A percentile compares a stretch with the other conserved stretches of the same genome.
Evolutionary conservation across 208 protist genomes (phyloP).

Genomic region (Trypanosoma lewisi): DNA sequence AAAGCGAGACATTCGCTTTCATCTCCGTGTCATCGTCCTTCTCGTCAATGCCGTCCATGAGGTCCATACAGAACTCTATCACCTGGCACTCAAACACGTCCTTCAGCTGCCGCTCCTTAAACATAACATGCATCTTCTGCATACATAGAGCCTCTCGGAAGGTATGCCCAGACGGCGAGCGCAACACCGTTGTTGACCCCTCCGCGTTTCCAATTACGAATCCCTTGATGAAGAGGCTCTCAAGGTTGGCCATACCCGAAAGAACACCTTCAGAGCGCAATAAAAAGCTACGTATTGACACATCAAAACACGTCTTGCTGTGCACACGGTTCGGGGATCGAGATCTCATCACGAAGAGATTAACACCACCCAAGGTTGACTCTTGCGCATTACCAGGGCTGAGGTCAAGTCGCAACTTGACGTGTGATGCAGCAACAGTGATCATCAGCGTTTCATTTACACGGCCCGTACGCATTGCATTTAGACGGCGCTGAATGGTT

Average conservation of each 20-base stretch:
- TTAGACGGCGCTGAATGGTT: slow-evolving; percentile 7
- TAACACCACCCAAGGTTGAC: slow-evolving; percentile 39
- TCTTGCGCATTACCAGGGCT: slow-evolving; percentile 75
- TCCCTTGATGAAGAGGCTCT: slow-evolving; percentile 36
- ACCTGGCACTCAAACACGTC: slow-evolving; percentile 82
- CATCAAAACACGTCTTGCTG: slow-evolving; percentile 30
- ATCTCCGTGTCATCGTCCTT: slow-evolving; percentile 52
- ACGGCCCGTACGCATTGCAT: not conserved
- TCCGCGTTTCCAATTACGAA: slow-evolving; percentile 65
- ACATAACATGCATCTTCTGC: slow-evolving; percentile 51
- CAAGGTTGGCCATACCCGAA: slow-evolving; percentile 58
- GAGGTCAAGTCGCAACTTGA: slow-evolving; percentile 59
- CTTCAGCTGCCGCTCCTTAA: slow-evolving; percentile 88
- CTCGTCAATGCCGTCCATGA: slow-evolving; percentile 77
- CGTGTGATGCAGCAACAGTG: slow-evolving; percentile 41
- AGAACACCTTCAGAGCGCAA: slow-evolving; percentile 81
- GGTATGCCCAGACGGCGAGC: slow-evolving; percentile 61
- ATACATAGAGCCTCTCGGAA: slow-evolving; percentile 53
- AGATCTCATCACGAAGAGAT: slow-evolving; percentile 32
- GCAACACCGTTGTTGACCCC: slow-evolving; percentile 31
- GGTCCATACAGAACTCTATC: slow-evolving; percentile 31
- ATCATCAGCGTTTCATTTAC: slow-evolving; percentile 27
- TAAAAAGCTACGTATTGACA: slow-evolving; percentile 20
- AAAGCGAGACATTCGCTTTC: slow-evolving; percentile 42
- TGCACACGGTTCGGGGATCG: slow-evolving; percentile 15